phyloP scores from a whole-genome alignment of 441 rosid genomes.

The Gossypium lobatum region DNA sequence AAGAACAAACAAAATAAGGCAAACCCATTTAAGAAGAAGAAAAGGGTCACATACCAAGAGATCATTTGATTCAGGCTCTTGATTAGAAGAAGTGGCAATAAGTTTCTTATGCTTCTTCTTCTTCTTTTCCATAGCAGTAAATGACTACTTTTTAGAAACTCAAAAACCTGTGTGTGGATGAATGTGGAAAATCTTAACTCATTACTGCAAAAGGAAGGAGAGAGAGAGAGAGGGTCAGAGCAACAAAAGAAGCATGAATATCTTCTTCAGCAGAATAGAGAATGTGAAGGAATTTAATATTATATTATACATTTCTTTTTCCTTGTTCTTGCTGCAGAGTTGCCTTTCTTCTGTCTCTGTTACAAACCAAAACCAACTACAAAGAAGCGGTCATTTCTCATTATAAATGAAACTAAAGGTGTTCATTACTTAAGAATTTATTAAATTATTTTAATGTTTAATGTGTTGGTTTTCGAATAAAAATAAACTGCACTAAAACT shows the following conservation, averaged over 20 bases:
- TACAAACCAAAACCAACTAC: background rate
- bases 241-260: slow-evolving; percentile 11
- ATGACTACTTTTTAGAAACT: background rate
- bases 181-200: background rate
- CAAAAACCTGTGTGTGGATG: background rate
- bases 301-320: background rate
- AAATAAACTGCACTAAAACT: background rate
- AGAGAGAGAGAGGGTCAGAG: background rate
- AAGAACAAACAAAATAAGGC: background rate
- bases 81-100: slow-evolving; percentile 8
- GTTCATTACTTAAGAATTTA: background rate
- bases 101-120: slow-evolving; percentile 22
- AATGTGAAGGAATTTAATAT: slow-evolving; percentile 13
- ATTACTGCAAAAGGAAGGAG: background rate
- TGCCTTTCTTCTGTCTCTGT: slow-evolving; percentile 14
- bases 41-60: slow-evolving; percentile 18
- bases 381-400: background rate
- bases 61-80: slow-evolving; percentile 19
- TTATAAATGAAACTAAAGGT: background rate
- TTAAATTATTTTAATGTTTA: background rate
- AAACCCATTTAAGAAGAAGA: background rate
- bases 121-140: slow-evolving; percentile 26
- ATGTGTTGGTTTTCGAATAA: background rate
- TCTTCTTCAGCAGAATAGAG: slow-evolving; percentile 13
- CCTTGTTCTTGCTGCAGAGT: slow-evolving; percentile 16